Evolutionary conservation across 805 yeast genomes (phyloP), one percentile per base, ranked within the genome.

Genomic region (Monosporozyma servazzii): DNA sequence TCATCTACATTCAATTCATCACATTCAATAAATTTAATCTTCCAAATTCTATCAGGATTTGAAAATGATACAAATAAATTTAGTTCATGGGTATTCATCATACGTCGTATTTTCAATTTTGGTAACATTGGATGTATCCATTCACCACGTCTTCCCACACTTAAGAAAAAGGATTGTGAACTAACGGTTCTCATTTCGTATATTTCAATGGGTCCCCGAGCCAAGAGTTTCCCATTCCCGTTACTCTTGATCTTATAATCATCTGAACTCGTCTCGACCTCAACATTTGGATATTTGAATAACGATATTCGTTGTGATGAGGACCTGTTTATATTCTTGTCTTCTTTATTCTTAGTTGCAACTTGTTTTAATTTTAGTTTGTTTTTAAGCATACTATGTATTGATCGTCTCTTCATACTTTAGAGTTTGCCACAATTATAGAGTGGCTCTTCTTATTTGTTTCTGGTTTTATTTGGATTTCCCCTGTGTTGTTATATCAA

Each of bases 11-110:
- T 8, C 3, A 43, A 20, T 3, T 69, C 61, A 21, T 40, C 44
- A 21, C 44, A 40, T 40, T 40, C 44, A 40, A 62, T 56, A 50
- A 71, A 58, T 18, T 61, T 69, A 44, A 81, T 70, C 29, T 77
- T 73, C 95, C 95, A 87, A 65, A 80, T 85, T 58, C 91, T 70
- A 55, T 81, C 84, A 0, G 95, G 95, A 58, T 85, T 86, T 27
- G 79, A 79, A 52, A 87, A 73, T 0, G 88, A 82, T 17, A 86
- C 63, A 2, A 84, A 72, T 57, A 82, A 83, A 17, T 53, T 56
- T 33, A 25, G 51, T 9, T 33, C 57, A 75, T 77, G 48, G 71
- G 71, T 46, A 18, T 18, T 29, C 10, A 45, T n/a, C 1, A 53
- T 55, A 21, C 68, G 10, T 76, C 72, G 57, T 86, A 87, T 72